phyloP scores from a whole-genome alignment of 2,329 filamentous ascomycete species.

The Penicillium verrucosum region DNA sequence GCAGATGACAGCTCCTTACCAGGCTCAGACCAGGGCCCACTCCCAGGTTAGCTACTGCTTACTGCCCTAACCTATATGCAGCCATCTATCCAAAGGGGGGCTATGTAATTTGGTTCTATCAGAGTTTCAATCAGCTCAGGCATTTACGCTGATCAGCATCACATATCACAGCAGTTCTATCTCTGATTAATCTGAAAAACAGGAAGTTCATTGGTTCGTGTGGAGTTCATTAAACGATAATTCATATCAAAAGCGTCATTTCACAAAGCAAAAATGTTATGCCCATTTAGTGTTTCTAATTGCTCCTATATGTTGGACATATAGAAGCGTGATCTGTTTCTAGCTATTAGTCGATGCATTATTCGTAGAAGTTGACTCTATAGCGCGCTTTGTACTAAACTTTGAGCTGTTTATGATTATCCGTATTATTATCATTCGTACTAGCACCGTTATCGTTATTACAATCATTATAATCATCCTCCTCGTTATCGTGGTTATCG shows the following conservation, averaged over 20 bases:
- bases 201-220: not conserved
- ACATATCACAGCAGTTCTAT: too few relatives aligned
- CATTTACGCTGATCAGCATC: too few relatives aligned
- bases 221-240: not conserved
- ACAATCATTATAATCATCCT: not conserved
- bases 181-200: too few relatives aligned
- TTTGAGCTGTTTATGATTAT: not conserved
- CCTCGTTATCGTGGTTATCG: not conserved
- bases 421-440: not conserved
- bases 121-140: not conserved
- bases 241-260: not conserved
- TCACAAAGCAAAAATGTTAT: not conserved
- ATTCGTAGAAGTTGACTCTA: constrained; percentile 22
- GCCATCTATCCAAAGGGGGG: not conserved
- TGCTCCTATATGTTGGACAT: constrained; percentile 18
- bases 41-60: not conserved
- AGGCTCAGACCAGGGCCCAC: too few relatives aligned
- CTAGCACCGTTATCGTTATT: not conserved
- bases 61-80: not conserved
- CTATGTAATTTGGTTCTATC: not conserved
- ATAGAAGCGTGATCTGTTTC: not conserved
- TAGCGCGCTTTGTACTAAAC: constrained; percentile 22
- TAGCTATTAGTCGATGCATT: constrained; percentile 21
- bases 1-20: too few relatives aligned
- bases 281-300: constrained; percentile 5